Evolutionary conservation across 2,329 filamentous ascomycete species (phyloP), one percentile per base, ranked within the genome.

Genomic region (Rhynchosporium secalis): DNA sequence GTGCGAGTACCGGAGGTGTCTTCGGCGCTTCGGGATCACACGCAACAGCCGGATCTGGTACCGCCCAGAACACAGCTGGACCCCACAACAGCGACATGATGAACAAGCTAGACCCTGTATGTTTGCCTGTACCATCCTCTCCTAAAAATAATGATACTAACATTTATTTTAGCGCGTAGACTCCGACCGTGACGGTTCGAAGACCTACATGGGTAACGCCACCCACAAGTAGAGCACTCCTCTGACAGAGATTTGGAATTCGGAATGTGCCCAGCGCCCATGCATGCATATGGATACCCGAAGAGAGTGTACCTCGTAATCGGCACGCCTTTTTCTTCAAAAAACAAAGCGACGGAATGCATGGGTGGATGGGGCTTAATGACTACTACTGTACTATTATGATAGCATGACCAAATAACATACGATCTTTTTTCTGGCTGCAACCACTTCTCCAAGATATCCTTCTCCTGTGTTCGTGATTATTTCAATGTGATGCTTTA

Each of bases 141-240:
- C 49, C 10, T 2, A n/a, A 20, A 52, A 12, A 29, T 29, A 3
- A 43, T n/a, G 12, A 56, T 15, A 7, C 55, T 66, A 47, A 62
- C 43, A 49, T 43, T 26, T 20, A 2, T 3, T 1, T 1, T 68
- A 67, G 58, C 78, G 58, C 81, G 81, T 86, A 52, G 83, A 86
- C 73, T 81, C 79, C 10, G 76, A 86, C 67, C 78, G 81, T 2
- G 82, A 86, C 71, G 79, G 80, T 52, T 80, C 77, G 71, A 79
- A 79, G 75, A 86, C 84, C 0, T 26, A 81, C 5, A 84, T 83
- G 38, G 78, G 81, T 54, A 78, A 86, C 73, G 84, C 81, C 72
- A 81, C 79, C 15, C 76, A 77, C 69, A 15, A 54, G 28, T 60
- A 60, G 48, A 60, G 20, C 13, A 31, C 15, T 13, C 36, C 41